Percentiles rank a stretch among this genome's conserved stretches.
Evolutionary conservation across 192 early-diverging fungal genomes (phyloP).

Genomic region (Powellomyces hirtus): DNA sequence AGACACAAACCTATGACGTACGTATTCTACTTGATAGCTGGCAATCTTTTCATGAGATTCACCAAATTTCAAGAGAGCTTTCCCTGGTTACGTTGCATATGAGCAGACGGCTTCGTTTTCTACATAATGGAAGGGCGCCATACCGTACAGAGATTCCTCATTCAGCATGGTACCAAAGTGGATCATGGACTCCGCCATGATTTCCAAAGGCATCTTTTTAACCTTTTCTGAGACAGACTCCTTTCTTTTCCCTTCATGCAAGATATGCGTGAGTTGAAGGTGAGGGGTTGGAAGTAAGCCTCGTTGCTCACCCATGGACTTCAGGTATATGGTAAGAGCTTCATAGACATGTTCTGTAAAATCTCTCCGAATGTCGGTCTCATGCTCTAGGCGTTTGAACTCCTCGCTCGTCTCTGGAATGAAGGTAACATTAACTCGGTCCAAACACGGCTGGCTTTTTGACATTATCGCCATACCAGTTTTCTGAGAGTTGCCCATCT

Average conservation of each 20-base stretch:
- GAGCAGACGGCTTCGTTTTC: slow-evolving; percentile 22
- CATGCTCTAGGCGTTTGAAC: slow-evolving; percentile 72
- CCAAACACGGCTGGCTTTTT: not conserved
- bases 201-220: slow-evolving; percentile 63
- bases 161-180: slow-evolving; percentile 49
- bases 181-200: slow-evolving; percentile 65
- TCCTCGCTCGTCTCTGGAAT: slow-evolving; percentile 71
- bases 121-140: not conserved
- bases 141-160: slow-evolving; percentile 39
- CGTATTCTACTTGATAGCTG: slow-evolving; percentile 44
- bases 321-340: slow-evolving; percentile 50
- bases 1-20: slow-evolving; percentile 11
- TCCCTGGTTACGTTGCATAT: slow-evolving; percentile 43
- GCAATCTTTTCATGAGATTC: slow-evolving; percentile 47
- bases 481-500: slow-evolving; percentile 64
- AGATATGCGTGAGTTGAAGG: not conserved
- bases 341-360: slow-evolving; percentile 64
- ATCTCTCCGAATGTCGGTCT: slow-evolving; percentile 64
- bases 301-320: slow-evolving; percentile 41
- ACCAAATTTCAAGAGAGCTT: slow-evolving; percentile 50
- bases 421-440: not conserved
- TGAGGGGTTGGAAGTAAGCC: not conserved
- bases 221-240: slow-evolving; percentile 61
- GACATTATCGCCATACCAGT: slow-evolving; percentile 43
- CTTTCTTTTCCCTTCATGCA: slow-evolving; percentile 60